A percentile compares a stretch with the other conserved stretches of the same genome.
phyloP scores from a whole-genome alignment of 208 protist genomes.

The Leishmania major region DNA sequence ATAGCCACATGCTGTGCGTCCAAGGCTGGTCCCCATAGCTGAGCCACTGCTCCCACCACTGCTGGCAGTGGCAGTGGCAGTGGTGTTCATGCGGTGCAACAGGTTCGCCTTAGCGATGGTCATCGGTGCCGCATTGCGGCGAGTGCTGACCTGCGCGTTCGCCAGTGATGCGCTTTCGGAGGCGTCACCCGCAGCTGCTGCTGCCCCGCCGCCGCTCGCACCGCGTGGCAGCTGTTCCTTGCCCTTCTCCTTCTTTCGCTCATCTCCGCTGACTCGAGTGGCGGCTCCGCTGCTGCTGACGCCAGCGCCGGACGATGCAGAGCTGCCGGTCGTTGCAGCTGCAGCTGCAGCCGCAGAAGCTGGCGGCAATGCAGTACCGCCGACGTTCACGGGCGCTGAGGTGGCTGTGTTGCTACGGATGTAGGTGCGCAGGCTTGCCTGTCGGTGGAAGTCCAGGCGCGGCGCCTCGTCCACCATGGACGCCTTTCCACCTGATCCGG shows the following conservation, averaged over 20 bases:
- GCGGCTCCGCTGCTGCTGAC: not conserved
- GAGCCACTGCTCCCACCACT: not conserved
- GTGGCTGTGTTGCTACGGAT: constrained; percentile 28
- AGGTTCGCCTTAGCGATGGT: constrained; percentile 12
- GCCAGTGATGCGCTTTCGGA: not conserved
- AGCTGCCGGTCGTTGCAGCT: not conserved
- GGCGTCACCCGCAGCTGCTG: not conserved
- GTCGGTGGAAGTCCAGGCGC: constrained; percentile 40
- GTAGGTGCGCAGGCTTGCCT: constrained; percentile 22
- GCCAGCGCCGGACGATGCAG: not conserved
- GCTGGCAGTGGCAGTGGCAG: not conserved
- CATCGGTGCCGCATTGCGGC: constrained; percentile 7
- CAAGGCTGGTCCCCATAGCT: not conserved
- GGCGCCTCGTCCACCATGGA: constrained; percentile 34
- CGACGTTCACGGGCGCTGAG: not conserved
- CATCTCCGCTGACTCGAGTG: not conserved
- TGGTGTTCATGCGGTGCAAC: constrained; percentile 18
- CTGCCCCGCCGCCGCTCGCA: not conserved
- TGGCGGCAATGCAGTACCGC: not conserved
- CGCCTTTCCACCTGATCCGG: constrained; percentile 7
- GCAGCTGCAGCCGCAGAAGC: not conserved
- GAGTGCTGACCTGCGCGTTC: not conserved
- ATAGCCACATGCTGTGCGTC: not conserved
- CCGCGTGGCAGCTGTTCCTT: not conserved
- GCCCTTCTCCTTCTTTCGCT: constrained; percentile 8